Conservation (phyloP, 1,139 yeast species). For the Zygosaccharomyces sapae region DNA sequence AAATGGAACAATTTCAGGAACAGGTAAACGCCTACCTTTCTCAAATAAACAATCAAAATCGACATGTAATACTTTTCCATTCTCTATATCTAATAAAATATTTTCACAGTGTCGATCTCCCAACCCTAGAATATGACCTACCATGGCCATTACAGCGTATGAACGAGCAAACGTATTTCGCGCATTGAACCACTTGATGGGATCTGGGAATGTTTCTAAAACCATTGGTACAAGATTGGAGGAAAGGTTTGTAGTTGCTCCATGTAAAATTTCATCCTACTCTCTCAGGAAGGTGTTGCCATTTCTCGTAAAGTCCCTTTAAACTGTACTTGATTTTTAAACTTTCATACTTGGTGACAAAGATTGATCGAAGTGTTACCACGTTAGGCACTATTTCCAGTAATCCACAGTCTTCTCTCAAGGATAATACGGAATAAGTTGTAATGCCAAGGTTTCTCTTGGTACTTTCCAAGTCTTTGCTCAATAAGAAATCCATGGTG, state of each 20-base stretch:
- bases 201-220: conserved; percentile 86
- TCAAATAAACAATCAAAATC: conserved; percentile 94
- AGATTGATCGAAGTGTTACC: conserved; percentile 68
- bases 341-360: conserved; percentile 45
- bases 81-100: conserved; percentile 64
- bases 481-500: conserved; percentile 71
- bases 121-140: conserved; percentile 82
- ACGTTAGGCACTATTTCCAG: conserved; percentile 92
- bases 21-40: conserved; percentile 49
- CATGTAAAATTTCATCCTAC: conserved; percentile 33
- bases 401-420: conserved; percentile 82
- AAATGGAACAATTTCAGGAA: conserved; percentile 93
- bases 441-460: conserved; percentile 67
- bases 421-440: conserved; percentile 85
- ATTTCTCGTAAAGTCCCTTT: conserved; percentile 28
- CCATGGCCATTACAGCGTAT: conserved; percentile 95
- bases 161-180: conserved; percentile 73
- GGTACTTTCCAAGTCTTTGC: conserved; percentile 64
- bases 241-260: conserved; percentile 45
- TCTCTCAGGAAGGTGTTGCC: conserved; percentile 30
- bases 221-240: conserved; percentile 85
- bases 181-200: conserved; percentile 80
- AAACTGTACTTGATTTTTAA: conserved; percentile 35
- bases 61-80: conserved; percentile 84
- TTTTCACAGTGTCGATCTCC: conserved; percentile 98